Evolutionary conservation across 2,329 filamentous ascomycete species (phyloP).

Genomic region (Colletotrichum cereale): DNA sequence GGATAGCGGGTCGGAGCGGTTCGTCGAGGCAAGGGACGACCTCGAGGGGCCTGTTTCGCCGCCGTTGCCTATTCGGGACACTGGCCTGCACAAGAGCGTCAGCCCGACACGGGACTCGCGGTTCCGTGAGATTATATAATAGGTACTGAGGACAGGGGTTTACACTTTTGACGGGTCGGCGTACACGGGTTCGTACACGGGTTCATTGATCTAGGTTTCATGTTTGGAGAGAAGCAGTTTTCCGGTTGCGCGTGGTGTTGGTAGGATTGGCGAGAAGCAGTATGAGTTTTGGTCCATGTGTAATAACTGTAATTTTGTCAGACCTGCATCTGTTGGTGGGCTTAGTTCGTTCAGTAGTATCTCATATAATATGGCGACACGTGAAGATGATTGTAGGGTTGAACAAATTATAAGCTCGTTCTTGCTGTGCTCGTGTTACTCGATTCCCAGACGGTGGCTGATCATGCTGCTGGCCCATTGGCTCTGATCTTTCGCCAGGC

Average conservation of each 20-base stretch:
- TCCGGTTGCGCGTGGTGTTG: not conserved
- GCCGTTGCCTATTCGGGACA: conserved; percentile 53
- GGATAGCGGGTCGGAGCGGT: conserved; percentile 42
- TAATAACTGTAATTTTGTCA: not conserved
- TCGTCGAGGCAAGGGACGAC: conserved; percentile 61
- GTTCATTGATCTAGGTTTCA: no score
- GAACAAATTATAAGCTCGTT: not conserved
- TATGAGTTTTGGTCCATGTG: not conserved
- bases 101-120: conserved; percentile 69
- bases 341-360: no score
- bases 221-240: not conserved
- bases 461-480: not conserved
- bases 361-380: not conserved
- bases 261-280: not conserved
- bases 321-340: not conserved
- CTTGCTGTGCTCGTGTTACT: no score
- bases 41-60: conserved; percentile 50
- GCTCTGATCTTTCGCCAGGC: not conserved
- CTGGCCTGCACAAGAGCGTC: conserved; percentile 53
- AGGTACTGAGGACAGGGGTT: not conserved
- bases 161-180: no score
- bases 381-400: no score
- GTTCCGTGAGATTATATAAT: conserved; percentile 69
- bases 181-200: not conserved
- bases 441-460: not conserved